Base-by-base conservation (phyloP, 2,329 filamentous ascomycete genomes). In the Rhinocladiella mackenziei region DNA sequence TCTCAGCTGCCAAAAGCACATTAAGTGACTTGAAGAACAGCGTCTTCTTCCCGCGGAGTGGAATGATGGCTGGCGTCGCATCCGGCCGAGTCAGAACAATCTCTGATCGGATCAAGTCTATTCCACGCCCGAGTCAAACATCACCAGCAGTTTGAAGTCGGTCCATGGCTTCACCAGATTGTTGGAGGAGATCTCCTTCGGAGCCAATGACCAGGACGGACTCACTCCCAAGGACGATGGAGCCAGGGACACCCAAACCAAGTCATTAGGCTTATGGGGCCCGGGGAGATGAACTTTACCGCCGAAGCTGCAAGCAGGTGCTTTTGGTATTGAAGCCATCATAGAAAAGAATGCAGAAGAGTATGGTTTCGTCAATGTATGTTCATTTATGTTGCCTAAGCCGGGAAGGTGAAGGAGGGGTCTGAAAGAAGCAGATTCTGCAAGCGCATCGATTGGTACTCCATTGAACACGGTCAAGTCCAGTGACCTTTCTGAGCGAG, bases 81-180 rank as follows among this genome's bases (percentile, higher is more conserved):
- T 52, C 53, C 9, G 38, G 61, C 20, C 33, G 48, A 9, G 55
- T 65, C 2, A 58, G 61, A 66, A 37, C 45, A 45, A 26, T 26
- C n/a, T 68, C 68, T 48, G 63, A 67, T 43, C 25, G 57, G 0
- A 58, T 58, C 46, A 61, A 64, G 11, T 47, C 58, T n/a, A n/a
- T 66, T 68, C 32, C 44, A 55, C n/a, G 18, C n/a, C 2, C 42
- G 40, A 14, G 42, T 33, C 20, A 51, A 58, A 18, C 9, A n/a
- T 39, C 22, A 59, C 57, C 2, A 57, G 50, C 17, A 28, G 34
- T 3, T 56, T 67, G 22, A 58, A 58, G 10, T 59, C 62, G 2
- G 45, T 65, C 13, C 61, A 62, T 40, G 55, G 61, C 25, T 53
- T 65, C 28, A 60, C 53, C 14, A 64, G 64, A 4, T 44, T 57